Base-by-base conservation (phyloP, 2,329 filamentous ascomycete genomes). In the Pseudogymnoascus destructans region DNA sequence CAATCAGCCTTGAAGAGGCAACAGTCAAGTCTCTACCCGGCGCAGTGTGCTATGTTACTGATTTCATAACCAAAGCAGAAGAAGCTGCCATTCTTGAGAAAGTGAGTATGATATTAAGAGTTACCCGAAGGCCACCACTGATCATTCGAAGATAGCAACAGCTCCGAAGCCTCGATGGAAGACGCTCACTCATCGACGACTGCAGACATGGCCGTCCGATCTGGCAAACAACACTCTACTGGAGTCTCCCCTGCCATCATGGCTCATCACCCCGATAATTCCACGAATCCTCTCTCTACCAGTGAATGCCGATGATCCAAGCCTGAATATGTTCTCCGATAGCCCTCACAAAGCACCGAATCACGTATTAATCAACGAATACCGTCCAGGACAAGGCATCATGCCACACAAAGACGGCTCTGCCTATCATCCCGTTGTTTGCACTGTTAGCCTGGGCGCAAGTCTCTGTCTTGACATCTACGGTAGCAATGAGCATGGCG, bases 381-480 rank as follows among this genome's bases (percentile, higher is more conserved):
- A 97, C 70, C 77, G 78, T 1, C 82, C 88, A 0, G 89, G 88
- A 1, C 81, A 95, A 62, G 92, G 92, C n/a, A 97, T 97, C 64
- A 95, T 96, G 88, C 85, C 91, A 52, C 92, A 97, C 70, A 93
- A 96, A 76, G 92, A 98, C 70, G 93, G 92, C 1, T 74, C 80
- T 7, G 89, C 92, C 8, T 98, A 98, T 69, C 80, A 87, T 68
- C 87, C 87, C 1, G 82, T 95, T 11, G 92, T 96, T 10, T 93
- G 89, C 63, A 97, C 93, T 1, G 85, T 97, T 62, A 95, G 89
- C 72, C 74, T 98, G 6, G 89, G 89, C 0, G 81, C 82, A 8
- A 81, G 81, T 54, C 75, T 95, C 7, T 89, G 92, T 59, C 75
- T 97, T 57, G 85, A 95, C 64, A 74, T 97, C 11, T 83, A 87